Evolutionary conservation across 106 monocot genomes (phyloP).

Genomic region (Platanthera zijinensis): DNA sequence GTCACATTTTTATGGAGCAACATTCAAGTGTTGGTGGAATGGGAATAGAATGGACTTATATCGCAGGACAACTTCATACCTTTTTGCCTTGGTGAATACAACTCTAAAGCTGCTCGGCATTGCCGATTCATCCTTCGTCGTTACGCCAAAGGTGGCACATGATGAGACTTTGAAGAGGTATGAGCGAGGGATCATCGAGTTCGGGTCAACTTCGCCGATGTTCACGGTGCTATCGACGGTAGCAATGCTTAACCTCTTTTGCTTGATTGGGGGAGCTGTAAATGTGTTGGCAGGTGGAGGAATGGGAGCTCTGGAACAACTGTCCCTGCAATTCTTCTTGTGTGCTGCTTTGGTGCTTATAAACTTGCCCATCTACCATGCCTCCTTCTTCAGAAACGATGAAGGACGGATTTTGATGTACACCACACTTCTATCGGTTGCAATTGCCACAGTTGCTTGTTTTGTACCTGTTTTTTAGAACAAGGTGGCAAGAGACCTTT

Average conservation of each 20-base stretch:
- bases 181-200: constrained; percentile 57
- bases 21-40: constrained; percentile 66
- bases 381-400: constrained; percentile 57
- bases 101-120: constrained; percentile 34
- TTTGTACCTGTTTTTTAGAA: background rate
- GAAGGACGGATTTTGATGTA: constrained; percentile 33
- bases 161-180: constrained; percentile 42
- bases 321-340: constrained; percentile 39
- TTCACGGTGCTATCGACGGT: constrained; percentile 30
- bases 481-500: too few species aligned
- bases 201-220: constrained; percentile 36
- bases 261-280: constrained; percentile 26
- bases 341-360: constrained; percentile 31
- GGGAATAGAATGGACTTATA: constrained; percentile 54
- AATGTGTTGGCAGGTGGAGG: constrained; percentile 13
- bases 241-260: constrained; percentile 41
- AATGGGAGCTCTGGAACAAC: background rate
- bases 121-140: constrained; percentile 26
- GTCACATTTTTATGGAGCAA: constrained; percentile 11
- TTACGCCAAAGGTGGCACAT: constrained; percentile 44
- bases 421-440: constrained; percentile 29
- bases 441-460: background rate
- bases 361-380: constrained; percentile 47
- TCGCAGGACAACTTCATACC: constrained; percentile 55
- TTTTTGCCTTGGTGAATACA: constrained; percentile 45